Conservation (phyloP, 331 rosid genomes). For the Malus hybrid region DNA sequence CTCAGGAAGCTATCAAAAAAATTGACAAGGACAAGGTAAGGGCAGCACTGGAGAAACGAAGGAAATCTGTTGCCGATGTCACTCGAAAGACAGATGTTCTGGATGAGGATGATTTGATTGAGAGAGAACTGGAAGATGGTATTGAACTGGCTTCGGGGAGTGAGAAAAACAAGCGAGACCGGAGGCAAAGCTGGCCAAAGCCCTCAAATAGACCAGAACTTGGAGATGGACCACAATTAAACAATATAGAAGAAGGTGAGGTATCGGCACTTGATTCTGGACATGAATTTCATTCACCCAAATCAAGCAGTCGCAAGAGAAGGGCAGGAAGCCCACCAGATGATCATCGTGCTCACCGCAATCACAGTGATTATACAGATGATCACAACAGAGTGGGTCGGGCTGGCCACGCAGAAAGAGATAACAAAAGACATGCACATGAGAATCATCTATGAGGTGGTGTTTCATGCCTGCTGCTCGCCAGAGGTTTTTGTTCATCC, state of each 20-base stretch:
- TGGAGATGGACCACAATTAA: slow-evolving; percentile 42
- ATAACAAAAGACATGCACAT: slow-evolving; percentile 44
- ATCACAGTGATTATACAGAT: slow-evolving; percentile 37
- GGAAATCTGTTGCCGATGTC: slow-evolving; percentile 60
- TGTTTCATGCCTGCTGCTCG: not conserved
- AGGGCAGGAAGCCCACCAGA: slow-evolving; percentile 62
- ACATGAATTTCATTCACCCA: slow-evolving; percentile 48
- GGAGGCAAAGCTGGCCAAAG: slow-evolving; percentile 73
- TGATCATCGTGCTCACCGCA: slow-evolving; percentile 20
- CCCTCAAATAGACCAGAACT: slow-evolving; percentile 44
- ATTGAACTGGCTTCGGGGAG: slow-evolving; percentile 67
- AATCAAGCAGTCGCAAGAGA: slow-evolving; percentile 60
- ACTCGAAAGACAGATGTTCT: slow-evolving; percentile 60
- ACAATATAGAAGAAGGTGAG: slow-evolving; percentile 89
- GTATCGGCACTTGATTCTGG: slow-evolving; percentile 40
- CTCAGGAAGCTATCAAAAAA: slow-evolving; percentile 74
- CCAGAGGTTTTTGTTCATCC: not conserved
- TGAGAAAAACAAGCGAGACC: slow-evolving; percentile 67
- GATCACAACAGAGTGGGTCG: slow-evolving; percentile 48
- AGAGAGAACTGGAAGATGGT: slow-evolving; percentile 93
- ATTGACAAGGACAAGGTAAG: slow-evolving; percentile 81
- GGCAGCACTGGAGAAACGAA: slow-evolving; percentile 89
- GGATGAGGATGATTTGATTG: slow-evolving; percentile 96
- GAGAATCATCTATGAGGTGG: slow-evolving; percentile 50
- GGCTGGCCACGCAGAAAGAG: slow-evolving; percentile 50